These are phyloP conservation scores for Diplodia mutila DNA, from an alignment of 2,329 filamentous ascomycete genomes.

Conservation along the genomic window DNA sequence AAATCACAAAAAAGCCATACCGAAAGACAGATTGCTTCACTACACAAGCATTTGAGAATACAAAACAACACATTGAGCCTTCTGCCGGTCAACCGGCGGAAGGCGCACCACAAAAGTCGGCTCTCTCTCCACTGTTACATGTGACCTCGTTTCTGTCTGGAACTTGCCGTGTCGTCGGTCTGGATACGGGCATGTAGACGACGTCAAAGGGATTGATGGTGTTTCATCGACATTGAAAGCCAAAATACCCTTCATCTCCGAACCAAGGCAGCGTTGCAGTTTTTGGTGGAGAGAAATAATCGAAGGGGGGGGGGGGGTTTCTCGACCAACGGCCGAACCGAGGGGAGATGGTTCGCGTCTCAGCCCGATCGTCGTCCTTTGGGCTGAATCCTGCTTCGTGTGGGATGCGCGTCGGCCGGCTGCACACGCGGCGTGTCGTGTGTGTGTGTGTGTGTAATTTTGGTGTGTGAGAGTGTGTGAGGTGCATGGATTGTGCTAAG, in stretches of 20 bases:
- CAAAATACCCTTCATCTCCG: not conserved
- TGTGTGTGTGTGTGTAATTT: not conserved
- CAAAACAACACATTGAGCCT: not conserved
- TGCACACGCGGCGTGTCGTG: too few species aligned
- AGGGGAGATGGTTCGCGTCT: not conserved
- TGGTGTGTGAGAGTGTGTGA: not conserved
- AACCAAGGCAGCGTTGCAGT: not conserved
- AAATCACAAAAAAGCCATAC: constrained; percentile 7
- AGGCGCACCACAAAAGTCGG: not conserved
- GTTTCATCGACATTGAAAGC: not conserved
- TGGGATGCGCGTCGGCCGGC: not conserved
- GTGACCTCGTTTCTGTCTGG: not conserved
- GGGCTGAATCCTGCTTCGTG: not conserved
- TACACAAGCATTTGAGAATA: constrained; percentile 4
- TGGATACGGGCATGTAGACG: not conserved
- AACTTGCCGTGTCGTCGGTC: not conserved
- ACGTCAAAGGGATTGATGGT: not conserved
- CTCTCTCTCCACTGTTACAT: not conserved
- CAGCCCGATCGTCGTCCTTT: not conserved
- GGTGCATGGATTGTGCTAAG: not conserved
- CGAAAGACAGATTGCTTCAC: constrained; percentile 12
- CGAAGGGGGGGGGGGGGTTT: not conserved
- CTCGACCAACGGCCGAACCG: not conserved
- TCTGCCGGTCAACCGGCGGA: not conserved
- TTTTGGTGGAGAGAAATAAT: too few species aligned